These are phyloP conservation scores for Hippophae tibetana DNA, from an alignment of 306 rosid genomes.

Conservation along the genomic window DNA sequence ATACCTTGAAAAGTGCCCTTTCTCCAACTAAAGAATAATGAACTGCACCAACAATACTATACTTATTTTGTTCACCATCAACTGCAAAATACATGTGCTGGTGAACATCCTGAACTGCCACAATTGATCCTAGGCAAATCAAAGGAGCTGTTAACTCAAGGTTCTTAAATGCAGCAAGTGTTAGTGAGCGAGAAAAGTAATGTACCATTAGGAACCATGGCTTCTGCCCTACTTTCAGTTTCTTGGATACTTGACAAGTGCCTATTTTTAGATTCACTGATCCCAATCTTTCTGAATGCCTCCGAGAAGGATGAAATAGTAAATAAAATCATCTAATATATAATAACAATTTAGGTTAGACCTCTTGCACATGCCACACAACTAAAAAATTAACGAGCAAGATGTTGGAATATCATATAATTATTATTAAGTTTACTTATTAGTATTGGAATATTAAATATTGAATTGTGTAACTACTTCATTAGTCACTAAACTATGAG, in stretches of 20 bases:
- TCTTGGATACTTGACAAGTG: constrained; percentile 30
- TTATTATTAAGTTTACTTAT: too few species aligned
- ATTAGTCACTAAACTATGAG: too few species aligned
- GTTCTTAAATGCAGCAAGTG: constrained; percentile 17
- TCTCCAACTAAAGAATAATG: constrained; percentile 91
- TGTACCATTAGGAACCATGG: constrained; percentile 70
- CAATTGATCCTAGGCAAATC: constrained; percentile 69
- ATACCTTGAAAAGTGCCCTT: constrained; percentile 92
- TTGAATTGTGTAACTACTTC: too few species aligned
- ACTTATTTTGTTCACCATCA: constrained; percentile 50
- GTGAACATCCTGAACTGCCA: constrained; percentile 76
- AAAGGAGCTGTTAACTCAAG: constrained; percentile 26
- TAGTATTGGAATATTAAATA: too few species aligned
- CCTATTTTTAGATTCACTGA: constrained; percentile 26
- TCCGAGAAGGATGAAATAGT: constrained; percentile 57
- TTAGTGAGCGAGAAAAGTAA: constrained; percentile 5
- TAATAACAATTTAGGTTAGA: constrained; percentile 14
- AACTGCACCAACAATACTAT: constrained; percentile 51
- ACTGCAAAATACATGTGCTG: constrained; percentile 83
- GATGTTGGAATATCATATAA: too few species aligned
- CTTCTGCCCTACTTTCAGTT: constrained; percentile 36
- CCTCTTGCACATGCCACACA: constrained; percentile 3
- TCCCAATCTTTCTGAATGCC: constrained; percentile 24
- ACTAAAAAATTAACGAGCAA: not conserved
- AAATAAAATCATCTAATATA: constrained; percentile 51